Evolutionary conservation across 768 basidiomycete genomes (phyloP), one percentile per base, ranked within the genome.

Genomic region (Serendipita sp.): DNA sequence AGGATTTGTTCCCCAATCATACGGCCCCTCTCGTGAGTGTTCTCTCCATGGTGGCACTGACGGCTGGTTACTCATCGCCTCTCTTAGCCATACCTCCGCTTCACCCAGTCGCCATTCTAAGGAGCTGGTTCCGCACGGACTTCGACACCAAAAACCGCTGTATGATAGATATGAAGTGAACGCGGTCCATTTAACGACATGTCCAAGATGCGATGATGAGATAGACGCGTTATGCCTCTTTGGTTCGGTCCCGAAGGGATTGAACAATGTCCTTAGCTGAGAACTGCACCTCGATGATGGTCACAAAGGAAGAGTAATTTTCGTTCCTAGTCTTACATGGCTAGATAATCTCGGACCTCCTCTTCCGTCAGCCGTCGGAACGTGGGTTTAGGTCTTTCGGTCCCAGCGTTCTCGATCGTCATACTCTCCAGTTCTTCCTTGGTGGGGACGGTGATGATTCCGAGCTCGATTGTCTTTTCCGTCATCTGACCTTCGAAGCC

Each of bases 401-500:
- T 58, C 48, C 81, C 84, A 17, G 34, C 66, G 62, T 63, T 66
- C 74, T 85, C 84, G 45, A 82, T 85, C 42, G 81, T 82, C 69
- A 86, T 85, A 41, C 85, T 76, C 63, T 85, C 84, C 63, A 80
- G 70, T 66, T 79, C 77, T 51, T 79, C 79, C 22, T 74, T 70
- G 13, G 86, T 88, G 5, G 92, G 90, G 16, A 94, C 88, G 58
- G 92, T 95, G 66, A 98, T 82, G 42, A 99, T 85, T 34, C 96
- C 96, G 60, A 99, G 91, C 76, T 99, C 96, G 70, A 99, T 96
- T 50, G 96, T 99, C 78, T 96, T 94, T 76, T 97, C 96, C 30
- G 95, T 97, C 95, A 99, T 97, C 71, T 97, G 90, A n/a, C 96
- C 96, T 74, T 99, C 96, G 69, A 98, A 99, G 2, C 96, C 94